phyloP scores from a whole-genome alignment of 306 rosid species.

The Calophaca sinica region DNA sequence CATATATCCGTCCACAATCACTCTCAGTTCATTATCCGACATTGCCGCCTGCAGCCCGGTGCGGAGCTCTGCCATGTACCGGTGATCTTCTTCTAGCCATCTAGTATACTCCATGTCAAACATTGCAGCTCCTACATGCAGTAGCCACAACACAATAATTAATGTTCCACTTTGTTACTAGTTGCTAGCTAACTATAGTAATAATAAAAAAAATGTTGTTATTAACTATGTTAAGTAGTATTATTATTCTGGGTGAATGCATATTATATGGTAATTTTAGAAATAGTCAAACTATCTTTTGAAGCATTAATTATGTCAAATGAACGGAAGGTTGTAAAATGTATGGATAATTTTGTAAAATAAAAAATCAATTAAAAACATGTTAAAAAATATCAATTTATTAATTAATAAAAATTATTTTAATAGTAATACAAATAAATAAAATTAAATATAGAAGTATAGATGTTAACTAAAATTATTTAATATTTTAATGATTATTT shows the following conservation, averaged over 20 bases:
- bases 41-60: constrained; percentile 66
- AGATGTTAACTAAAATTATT: too few species aligned
- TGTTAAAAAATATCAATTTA: too few species aligned
- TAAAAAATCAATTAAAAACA: too few species aligned
- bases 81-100: constrained; percentile 92
- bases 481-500: too few species aligned
- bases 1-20: constrained; percentile 70
- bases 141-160: background rate
- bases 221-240: background rate
- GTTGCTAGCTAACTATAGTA: background rate
- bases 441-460: too few species aligned
- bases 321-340: too few species aligned
- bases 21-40: constrained; percentile 67
- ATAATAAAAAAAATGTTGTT: background rate
- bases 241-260: background rate
- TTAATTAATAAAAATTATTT: too few species aligned
- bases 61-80: constrained; percentile 74
- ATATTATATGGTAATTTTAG: background rate
- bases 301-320: too few species aligned
- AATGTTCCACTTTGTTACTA: background rate
- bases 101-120: constrained; percentile 94
- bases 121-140: constrained; percentile 76
- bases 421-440: too few species aligned
- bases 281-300: background rate
- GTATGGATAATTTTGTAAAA: too few species aligned